Evolutionary conservation across 306 rosid species (phyloP), one percentile per base, ranked within the genome.

Genomic region (Ammopiptanthus mongolicus): DNA sequence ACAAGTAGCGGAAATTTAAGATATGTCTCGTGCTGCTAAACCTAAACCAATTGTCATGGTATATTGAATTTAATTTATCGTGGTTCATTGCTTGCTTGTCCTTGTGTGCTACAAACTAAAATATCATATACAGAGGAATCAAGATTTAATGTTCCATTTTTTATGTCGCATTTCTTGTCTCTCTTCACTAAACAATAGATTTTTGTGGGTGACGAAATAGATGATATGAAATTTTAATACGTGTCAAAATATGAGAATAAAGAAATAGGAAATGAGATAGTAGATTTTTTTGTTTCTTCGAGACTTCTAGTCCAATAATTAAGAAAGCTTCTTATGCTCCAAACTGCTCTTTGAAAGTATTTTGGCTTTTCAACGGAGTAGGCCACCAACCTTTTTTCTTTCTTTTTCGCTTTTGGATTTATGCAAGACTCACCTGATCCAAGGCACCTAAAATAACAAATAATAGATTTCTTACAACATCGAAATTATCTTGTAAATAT

Each of bases 381-480:
- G 90, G 90, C 83, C 88, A 86, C 86, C 87, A 60, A 88, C 69
- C 70, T 55, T 83, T 52, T 65, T 18, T 10, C 3, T 41, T 55
- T 77, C 6, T 76, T 79, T 69, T 28, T 10, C 82, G 65, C 88
- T 85, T 91, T 91, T 84, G 88, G 88, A 83, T 78, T 77, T 88
- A 64, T 73, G 86, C 83, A 85, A 77, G 83, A 85, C 75, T 86
- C 87, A 55, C 82, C 71, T 76, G 84, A 87, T 93, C 90, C 86
- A 84, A 86, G 67, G 79, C 85, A 84, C 47, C 71, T 59, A 48
- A 19, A 50, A 70, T 25, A 66, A 39, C 37, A 41, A 71, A 59
- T 60, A 65, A 51, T 61, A 53, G 52, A 47, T 51, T 11, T 42
- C 57, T 74, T 64, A 69, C 21, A 42, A 51, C 75, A 34, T 28